Conservation (phyloP, 176 grass and related monocot species). For the Oryza brachyantha region DNA sequence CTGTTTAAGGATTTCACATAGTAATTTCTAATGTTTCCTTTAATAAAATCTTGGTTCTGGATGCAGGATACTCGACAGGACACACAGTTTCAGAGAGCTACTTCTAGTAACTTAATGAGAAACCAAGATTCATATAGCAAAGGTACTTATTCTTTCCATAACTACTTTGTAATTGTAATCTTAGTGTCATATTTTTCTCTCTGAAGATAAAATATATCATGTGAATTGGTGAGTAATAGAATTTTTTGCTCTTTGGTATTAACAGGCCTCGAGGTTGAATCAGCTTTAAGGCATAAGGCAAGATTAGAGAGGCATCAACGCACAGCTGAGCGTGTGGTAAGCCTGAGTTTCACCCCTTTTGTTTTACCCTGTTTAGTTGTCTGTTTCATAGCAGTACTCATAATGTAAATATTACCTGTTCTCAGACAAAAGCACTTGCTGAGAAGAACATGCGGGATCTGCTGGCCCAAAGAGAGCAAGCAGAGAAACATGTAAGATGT, state of each 20-base stretch:
- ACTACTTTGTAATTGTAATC: background rate
- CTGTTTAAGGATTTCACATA: slow-evolving; percentile 1
- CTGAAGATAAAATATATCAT: background rate
- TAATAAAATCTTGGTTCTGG: slow-evolving; percentile 5
- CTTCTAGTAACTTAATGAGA: slow-evolving; percentile 38
- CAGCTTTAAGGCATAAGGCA: slow-evolving; percentile 83
- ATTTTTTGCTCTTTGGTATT: slow-evolving; percentile 19
- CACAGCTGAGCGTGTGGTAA: slow-evolving; percentile 84
- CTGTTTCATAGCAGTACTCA: background rate
- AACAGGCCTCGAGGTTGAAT: slow-evolving; percentile 55
- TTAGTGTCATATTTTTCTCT: background rate
- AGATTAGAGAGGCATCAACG: slow-evolving; percentile 91
- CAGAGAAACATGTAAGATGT: slow-evolving; percentile 79
- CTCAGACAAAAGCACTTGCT: slow-evolving; percentile 84
- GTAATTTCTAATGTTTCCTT: background rate
- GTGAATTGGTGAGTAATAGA: background rate
- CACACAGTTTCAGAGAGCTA: slow-evolving; percentile 60
- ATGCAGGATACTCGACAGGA: slow-evolving; percentile 55
- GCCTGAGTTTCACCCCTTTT: background rate
- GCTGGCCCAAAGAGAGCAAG: slow-evolving; percentile 90
- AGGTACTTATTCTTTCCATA: slow-evolving; percentile 40
- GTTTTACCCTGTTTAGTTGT: background rate
- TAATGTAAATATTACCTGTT: slow-evolving; percentile 24
- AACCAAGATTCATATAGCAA: slow-evolving; percentile 44
- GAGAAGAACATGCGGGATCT: slow-evolving; percentile 86